Conservation (phyloP, 768 basidiomycete species). For the Sarcodon aspratus region DNA sequence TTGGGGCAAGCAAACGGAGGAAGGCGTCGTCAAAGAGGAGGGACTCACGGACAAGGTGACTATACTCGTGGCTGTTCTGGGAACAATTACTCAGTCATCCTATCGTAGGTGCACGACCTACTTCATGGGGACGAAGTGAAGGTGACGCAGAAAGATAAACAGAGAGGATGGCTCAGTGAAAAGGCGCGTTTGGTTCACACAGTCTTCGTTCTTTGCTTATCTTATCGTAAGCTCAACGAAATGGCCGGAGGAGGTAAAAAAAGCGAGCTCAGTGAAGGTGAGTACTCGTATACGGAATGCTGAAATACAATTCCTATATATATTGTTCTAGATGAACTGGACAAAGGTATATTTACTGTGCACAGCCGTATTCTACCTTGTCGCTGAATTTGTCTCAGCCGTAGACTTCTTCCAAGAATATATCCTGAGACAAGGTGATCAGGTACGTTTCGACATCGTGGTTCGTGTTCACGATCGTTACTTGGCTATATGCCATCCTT, state of each 20-base stretch:
- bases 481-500: neutral
- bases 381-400: neutral
- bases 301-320: neutral
- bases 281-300: neutral
- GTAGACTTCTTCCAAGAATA: neutral
- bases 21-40: neutral
- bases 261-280: constrained; percentile 3
- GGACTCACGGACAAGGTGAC: constrained; percentile 3
- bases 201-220: neutral
- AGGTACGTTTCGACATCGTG: neutral
- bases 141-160: constrained; percentile 1
- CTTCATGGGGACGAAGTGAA: neutral
- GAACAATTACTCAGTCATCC: too few relatives aligned
- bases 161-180: constrained; percentile 1
- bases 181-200: neutral
- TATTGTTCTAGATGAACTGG: neutral
- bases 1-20: neutral
- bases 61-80: neutral
- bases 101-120: too few relatives aligned
- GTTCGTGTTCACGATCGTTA: too few relatives aligned
- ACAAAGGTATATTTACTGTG: constrained; percentile 2
- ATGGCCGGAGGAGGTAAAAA: constrained; percentile 5
- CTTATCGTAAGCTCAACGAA: constrained; percentile 1
- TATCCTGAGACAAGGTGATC: neutral
- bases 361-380: neutral